Percentiles rank a stretch among this genome's conserved stretches.
phyloP scores from a whole-genome alignment of 140 eudicot genomes.

The Senecio squalidus region DNA sequence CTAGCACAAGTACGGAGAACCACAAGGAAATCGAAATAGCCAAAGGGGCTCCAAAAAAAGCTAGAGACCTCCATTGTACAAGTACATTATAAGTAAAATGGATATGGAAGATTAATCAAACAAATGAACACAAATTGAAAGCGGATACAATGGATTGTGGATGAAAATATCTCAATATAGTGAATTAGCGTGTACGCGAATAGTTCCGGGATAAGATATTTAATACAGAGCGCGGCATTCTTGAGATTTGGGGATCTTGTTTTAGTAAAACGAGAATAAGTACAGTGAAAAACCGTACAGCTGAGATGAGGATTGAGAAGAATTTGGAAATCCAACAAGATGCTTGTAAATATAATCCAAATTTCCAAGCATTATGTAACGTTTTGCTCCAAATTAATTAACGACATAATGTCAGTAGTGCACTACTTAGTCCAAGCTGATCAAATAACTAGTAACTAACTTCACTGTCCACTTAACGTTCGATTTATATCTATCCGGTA shows the following conservation, averaged over 20 bases:
- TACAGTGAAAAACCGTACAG: constrained; percentile 61
- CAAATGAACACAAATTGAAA: constrained; percentile 48
- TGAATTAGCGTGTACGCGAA: constrained; percentile 51
- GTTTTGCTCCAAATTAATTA: constrained; percentile 81
- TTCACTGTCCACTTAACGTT: no score
- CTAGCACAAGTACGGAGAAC: constrained; percentile 46
- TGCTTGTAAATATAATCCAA: constrained; percentile 70
- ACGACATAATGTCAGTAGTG: constrained; percentile 77
- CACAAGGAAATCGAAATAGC: constrained; percentile 68
- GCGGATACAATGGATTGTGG: constrained; percentile 64
- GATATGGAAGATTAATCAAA: constrained; percentile 49
- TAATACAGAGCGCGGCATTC: constrained; percentile 45
- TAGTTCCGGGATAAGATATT: constrained; percentile 61
- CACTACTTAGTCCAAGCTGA: constrained; percentile 81
- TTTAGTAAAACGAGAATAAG: constrained; percentile 42
- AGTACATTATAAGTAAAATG: constrained; percentile 46
- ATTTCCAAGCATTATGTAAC: constrained; percentile 50
- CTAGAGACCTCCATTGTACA: constrained; percentile 44
- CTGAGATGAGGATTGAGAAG: constrained; percentile 44
- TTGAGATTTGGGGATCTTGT: constrained; percentile 62
- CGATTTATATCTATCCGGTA: no score
- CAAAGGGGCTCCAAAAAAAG: constrained; percentile 55
- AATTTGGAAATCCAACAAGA: constrained; percentile 57
- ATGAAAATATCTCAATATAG: constrained; percentile 70
- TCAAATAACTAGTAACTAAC: no score